Evolutionary conservation across 768 basidiomycete genomes (phyloP).

Genomic region (Candolleomyces efflorescens): DNA sequence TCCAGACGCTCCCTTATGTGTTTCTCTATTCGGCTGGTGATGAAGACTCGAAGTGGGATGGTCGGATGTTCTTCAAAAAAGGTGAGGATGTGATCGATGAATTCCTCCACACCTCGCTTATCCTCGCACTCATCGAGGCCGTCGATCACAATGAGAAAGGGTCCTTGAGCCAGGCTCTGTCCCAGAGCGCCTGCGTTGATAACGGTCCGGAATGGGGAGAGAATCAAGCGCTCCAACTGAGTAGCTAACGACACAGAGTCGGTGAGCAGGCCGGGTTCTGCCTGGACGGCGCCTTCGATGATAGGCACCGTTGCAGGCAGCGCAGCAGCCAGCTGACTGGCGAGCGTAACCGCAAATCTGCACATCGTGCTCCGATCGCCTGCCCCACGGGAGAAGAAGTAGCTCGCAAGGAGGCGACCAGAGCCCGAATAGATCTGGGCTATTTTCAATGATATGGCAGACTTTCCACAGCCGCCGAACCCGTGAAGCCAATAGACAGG

Average conservation of each 20-base stretch:
- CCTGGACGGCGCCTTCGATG: not conserved
- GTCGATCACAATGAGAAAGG: not conserved
- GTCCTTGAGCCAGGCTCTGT: not conserved
- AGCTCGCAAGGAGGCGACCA: not conserved
- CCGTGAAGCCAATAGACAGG: not conserved
- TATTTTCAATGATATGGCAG: not conserved
- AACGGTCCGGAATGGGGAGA: not conserved
- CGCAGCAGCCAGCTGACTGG: not conserved
- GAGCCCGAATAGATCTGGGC: not conserved
- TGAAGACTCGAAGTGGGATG: not conserved
- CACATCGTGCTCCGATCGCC: not conserved
- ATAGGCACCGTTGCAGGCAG: not conserved
- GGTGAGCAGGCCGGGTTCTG: not conserved
- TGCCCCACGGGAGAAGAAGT: not conserved
- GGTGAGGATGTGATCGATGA: not conserved
- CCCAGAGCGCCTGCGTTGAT: not conserved
- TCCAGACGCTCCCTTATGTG: not conserved
- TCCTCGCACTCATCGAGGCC: constrained; percentile 1
- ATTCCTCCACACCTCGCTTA: not conserved
- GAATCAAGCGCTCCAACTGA: not conserved
- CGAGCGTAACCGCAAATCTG: not conserved
- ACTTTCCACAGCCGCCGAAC: not conserved
- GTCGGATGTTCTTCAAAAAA: not conserved
- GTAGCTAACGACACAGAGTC: not conserved
- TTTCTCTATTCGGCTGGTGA: not conserved